These are phyloP conservation scores for Boletus rex-veris DNA, from an alignment of 768 basidiomycete species.

Conservation along the genomic window DNA sequence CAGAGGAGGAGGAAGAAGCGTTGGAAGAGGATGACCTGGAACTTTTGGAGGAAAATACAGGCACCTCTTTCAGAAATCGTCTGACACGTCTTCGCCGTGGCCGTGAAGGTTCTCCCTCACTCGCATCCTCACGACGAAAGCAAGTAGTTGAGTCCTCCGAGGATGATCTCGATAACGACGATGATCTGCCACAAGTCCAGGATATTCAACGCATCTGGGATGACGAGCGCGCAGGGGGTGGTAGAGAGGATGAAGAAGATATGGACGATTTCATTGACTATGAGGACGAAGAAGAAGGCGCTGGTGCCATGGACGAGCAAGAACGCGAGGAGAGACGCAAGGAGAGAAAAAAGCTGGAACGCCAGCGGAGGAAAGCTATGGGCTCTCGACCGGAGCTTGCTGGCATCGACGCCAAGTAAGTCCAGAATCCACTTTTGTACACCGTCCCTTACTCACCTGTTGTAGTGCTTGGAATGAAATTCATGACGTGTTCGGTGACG, in stretches of 20 bases:
- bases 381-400: conserved; percentile 66
- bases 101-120: conserved; percentile 66
- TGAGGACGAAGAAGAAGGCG: conserved; percentile 76
- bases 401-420: conserved; percentile 83
- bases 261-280: conserved; percentile 77
- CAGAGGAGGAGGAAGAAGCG: conserved; percentile 55
- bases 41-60: conserved; percentile 79
- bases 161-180: conserved; percentile 63
- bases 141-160: conserved; percentile 69
- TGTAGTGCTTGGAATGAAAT: conserved; percentile 92
- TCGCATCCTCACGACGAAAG: conserved; percentile 56
- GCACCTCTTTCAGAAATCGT: conserved; percentile 69
- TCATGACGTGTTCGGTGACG: conserved; percentile 94
- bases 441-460: conserved; percentile 11
- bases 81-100: conserved; percentile 75
- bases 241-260: conserved; percentile 55
- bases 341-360: conserved; percentile 60
- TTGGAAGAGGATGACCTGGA: conserved; percentile 90
- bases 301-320: conserved; percentile 73
- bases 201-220: conserved; percentile 75
- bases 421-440: conserved; percentile 10
- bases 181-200: conserved; percentile 49
- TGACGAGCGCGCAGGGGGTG: conserved; percentile 54
- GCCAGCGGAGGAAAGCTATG: conserved; percentile 61
- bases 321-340: conserved; percentile 72